Conservation (phyloP, 2,329 filamentous ascomycete species). For the Ophiosphaerella herpotricha region DNA sequence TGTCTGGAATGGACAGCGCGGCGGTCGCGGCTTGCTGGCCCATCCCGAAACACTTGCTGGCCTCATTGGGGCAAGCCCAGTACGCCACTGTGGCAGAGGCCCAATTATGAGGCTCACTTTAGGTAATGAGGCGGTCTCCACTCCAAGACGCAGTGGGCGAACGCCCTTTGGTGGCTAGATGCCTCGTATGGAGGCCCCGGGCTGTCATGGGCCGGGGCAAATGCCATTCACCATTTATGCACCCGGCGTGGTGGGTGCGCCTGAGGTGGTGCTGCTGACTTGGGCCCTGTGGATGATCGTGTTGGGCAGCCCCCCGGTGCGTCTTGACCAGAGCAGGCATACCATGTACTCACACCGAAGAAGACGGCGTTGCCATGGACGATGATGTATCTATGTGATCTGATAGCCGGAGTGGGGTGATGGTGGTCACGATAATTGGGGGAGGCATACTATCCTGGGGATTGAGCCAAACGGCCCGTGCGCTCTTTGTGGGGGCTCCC, state of each 20-base stretch:
- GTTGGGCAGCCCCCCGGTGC: too few relatives aligned
- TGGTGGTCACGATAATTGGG: too few relatives aligned
- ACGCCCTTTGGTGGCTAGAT: constrained; percentile 11
- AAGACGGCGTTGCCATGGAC: too few relatives aligned
- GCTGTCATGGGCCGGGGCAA: constrained; percentile 21
- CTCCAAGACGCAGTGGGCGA: constrained; percentile 4
- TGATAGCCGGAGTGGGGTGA: too few relatives aligned
- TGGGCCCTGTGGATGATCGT: too few relatives aligned
- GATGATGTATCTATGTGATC: too few relatives aligned
- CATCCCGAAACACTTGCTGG: constrained; percentile 23
- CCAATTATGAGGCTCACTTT: constrained; percentile 25
- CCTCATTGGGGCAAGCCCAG: constrained; percentile 14
- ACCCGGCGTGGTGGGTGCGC: constrained; percentile 5
- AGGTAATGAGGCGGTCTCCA: constrained; percentile 23
- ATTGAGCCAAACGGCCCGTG: neutral
- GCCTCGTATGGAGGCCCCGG: constrained; percentile 25
- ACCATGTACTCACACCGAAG: too few relatives aligned
- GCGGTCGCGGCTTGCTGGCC: constrained; percentile 24
- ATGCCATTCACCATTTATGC: constrained; percentile 1
- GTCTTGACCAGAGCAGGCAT: too few relatives aligned
- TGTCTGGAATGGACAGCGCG: constrained; percentile 11
- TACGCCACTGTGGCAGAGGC: constrained; percentile 10
- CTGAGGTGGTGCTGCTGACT: neutral
- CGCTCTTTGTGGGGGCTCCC: neutral
- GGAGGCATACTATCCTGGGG: too few relatives aligned